Base-by-base conservation (phyloP, 2,329 filamentous ascomycete genomes). In the Colletotrichum sp. region DNA sequence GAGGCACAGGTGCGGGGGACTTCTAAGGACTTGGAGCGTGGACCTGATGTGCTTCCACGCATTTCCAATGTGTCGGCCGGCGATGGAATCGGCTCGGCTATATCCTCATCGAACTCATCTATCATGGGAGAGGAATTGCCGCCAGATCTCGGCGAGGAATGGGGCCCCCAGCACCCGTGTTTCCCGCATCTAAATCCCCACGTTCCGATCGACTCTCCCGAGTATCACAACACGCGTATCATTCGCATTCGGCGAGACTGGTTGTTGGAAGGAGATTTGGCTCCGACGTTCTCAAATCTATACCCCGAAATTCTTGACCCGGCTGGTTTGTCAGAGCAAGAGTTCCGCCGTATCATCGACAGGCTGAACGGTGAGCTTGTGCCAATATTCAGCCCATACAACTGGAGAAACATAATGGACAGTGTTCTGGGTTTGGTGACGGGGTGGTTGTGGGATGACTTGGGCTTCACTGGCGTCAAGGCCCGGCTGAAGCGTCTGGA, bases 221-320 rank as follows among this genome's bases (percentile, higher is more conserved):
- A 98, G 78, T 95, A 95, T 81, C 85, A 89, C 62, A 92, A 89
- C 8, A 99, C 97, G 3, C 93, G 96, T 72, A 95, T 99, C 78
- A 98, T 99, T 81, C 93, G 97, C 18, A 94, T 99, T 77, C 93
- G 93, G 74, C 91, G 97, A 57, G 97, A 99, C 85, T 99, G 96
- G 95, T 93, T 99, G 85, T 85, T 96, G 34, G 91, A 93, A 76
- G 97, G 96, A 44, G 97, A 99, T 84, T 87, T 98, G 32, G 96
- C 96, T 2, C 97, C 97, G 0, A 95, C 96, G 0, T 99, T 98
- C 83, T 97, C 95, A 18, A 98, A 99, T 81, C 89, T 98, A 4
- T 99, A 99, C 81, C 97, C 97, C 0, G 97, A 99, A 83, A 98
- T 99, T 74, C 88, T 99, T 9, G 96, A 98, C 79, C 95, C 96